These are phyloP conservation scores for Adansonia madagascariensis DNA, from an alignment of 441 rosid genomes.

Conservation along the genomic window DNA sequence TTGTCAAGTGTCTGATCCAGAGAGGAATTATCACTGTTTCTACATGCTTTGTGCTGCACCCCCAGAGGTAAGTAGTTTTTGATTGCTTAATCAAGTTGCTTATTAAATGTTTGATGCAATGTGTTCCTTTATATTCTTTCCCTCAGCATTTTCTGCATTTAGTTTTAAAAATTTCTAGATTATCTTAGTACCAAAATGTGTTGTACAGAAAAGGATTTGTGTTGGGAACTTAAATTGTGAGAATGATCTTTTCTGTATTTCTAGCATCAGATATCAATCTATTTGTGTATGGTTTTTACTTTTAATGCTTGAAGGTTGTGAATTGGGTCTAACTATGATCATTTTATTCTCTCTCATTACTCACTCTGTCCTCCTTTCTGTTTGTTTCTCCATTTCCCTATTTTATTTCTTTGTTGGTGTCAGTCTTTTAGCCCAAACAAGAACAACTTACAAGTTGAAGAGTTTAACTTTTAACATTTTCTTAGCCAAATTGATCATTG, in stretches of 20 bases:
- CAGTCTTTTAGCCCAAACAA: neutral
- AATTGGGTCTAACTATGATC: neutral
- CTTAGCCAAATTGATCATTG: conserved; percentile 1
- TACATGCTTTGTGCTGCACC: conserved; percentile 99
- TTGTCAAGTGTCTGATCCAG: conserved; percentile 96
- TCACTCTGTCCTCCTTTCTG: neutral
- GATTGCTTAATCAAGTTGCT: conserved; percentile 4
- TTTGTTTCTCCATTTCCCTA: neutral
- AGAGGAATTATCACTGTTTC: conserved; percentile 98
- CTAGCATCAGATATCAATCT: neutral
- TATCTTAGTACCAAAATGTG: conserved; percentile 6
- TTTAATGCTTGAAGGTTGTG: neutral
- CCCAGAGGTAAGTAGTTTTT: conserved; percentile 59
- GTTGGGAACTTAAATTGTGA: neutral
- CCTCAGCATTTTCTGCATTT: neutral
- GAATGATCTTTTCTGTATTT: neutral
- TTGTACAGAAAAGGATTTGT: neutral
- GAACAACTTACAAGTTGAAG: neutral
- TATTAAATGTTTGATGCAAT: conserved; percentile 12
- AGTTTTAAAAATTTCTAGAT: conserved; percentile 5
- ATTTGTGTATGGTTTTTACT: neutral
- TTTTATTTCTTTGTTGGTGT: conserved; percentile 10
- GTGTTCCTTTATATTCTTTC: neutral
- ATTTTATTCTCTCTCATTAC: neutral
- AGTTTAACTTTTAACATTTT: conserved; percentile 2